A percentile compares a stretch with the other conserved stretches of the same genome.
Conservation (phyloP, 2,329 filamentous ascomycete species). For the Xylariaceae sp. region DNA sequence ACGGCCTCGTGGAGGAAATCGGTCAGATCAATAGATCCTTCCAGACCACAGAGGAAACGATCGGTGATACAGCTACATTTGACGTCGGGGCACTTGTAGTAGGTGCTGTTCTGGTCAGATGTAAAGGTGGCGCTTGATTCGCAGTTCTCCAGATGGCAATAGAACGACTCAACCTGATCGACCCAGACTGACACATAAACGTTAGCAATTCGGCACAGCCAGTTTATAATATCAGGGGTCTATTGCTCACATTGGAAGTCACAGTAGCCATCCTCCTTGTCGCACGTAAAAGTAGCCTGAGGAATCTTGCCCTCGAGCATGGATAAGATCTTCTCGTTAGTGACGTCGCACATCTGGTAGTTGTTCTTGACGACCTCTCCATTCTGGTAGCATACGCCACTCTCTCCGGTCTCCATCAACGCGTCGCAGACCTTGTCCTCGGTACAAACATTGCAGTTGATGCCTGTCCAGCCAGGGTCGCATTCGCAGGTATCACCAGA, state of each 20-base stretch:
- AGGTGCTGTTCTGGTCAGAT: conserved; percentile 70
- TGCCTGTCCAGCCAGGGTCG: conserved; percentile 88
- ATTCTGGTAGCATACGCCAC: conserved; percentile 86
- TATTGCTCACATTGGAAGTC: conserved; percentile 80
- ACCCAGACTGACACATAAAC: conserved; percentile 71
- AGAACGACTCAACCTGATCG: conserved; percentile 89
- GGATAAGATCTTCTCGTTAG: conserved; percentile 87
- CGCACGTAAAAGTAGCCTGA: conserved; percentile 91
- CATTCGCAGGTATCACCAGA: conserved; percentile 70
- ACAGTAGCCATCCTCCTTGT: conserved; percentile 67
- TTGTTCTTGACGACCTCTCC: conserved; percentile 90
- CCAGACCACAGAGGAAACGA: conserved; percentile 89
- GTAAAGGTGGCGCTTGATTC: conserved; percentile 64
- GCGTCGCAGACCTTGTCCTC: conserved; percentile 78
- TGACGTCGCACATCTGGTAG: conserved; percentile 96
- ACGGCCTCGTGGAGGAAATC: conserved; percentile 83
- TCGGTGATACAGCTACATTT: conserved; percentile 83
- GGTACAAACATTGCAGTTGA: conserved; percentile 97
- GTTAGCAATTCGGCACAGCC: conserved; percentile 10
- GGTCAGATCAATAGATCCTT: conserved; percentile 83
- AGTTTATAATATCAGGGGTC: neutral
- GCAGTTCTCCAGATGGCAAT: conserved; percentile 83
- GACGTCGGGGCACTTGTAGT: conserved; percentile 79
- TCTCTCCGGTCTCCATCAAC: conserved; percentile 75
- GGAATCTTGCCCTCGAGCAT: conserved; percentile 80